A percentile compares a stretch with the other conserved stretches of the same genome.
phyloP scores from a whole-genome alignment of 2,329 filamentous ascomycete genomes.

The Mariannaea elegans region DNA sequence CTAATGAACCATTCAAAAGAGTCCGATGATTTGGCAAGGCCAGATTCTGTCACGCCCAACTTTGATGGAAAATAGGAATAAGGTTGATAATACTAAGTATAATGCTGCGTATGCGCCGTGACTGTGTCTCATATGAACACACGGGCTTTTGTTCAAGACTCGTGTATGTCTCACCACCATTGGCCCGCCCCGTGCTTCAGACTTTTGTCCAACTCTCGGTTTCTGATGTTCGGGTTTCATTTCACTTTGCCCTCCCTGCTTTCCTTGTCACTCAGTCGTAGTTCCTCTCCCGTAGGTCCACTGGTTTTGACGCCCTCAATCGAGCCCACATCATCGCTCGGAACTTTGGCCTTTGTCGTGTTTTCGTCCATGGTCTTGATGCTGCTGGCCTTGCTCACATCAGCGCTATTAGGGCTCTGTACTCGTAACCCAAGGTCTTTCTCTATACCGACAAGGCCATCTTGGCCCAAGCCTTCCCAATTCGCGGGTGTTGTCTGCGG shows the following conservation, averaged over 20 bases:
- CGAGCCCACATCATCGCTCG: constrained; percentile 29
- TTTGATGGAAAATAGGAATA: neutral
- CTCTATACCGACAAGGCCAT: constrained; percentile 51
- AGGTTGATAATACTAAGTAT: neutral
- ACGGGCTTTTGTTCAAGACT: too few relatives aligned
- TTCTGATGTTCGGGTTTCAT: neutral
- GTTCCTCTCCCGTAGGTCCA: constrained; percentile 48
- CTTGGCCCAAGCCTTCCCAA: constrained; percentile 71
- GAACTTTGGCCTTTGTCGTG: constrained; percentile 19
- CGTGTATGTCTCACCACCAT: too few relatives aligned
- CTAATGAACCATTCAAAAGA: too few relatives aligned
- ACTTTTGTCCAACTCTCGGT: too few relatives aligned
- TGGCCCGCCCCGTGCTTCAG: too few relatives aligned
- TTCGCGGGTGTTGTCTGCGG: constrained; percentile 75
- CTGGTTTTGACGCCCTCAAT: constrained; percentile 48
- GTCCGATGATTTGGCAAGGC: too few relatives aligned
- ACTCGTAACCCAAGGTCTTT: constrained; percentile 75
- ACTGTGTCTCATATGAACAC: neutral
- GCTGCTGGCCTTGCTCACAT: constrained; percentile 78
- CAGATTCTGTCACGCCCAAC: too few relatives aligned
- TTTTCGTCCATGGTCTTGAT: constrained; percentile 53
- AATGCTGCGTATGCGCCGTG: neutral
- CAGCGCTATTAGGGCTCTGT: constrained; percentile 70
- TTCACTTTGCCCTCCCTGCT: neutral
- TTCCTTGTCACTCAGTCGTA: constrained; percentile 31